These are phyloP conservation scores for Linnemannia hyalina DNA, from an alignment of 192 early-diverging fungal genomes.

Conservation along the genomic window DNA sequence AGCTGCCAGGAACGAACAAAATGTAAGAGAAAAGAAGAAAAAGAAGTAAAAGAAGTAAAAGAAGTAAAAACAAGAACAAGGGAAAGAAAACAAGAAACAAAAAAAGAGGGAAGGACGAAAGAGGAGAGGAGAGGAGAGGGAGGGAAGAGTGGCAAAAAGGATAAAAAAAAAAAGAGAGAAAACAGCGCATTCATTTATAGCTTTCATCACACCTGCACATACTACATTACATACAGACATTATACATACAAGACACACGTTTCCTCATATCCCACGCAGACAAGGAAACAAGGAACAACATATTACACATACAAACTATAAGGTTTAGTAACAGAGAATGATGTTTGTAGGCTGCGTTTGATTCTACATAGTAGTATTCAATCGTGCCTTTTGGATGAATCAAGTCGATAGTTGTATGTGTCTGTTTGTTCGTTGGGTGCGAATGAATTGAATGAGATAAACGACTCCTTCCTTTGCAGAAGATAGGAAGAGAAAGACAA, in stretches of 20 bases:
- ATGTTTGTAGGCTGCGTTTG: slow-evolving; percentile 4
- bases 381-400: background rate
- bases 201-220: background rate
- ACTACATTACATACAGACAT: background rate
- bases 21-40: background rate
- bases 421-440: background rate
- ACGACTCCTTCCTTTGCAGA: background rate
- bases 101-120: background rate
- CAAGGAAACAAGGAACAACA: too few relatives aligned
- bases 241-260: background rate
- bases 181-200: background rate
- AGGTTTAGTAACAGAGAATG: background rate
- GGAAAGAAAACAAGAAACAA: background rate
- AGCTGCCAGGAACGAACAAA: slow-evolving; percentile 15
- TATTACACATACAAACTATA: background rate
- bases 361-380: background rate
- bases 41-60: background rate
- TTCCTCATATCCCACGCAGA: background rate
- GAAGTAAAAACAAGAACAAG: background rate
- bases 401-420: background rate
- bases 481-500: background rate
- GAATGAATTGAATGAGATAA: background rate
- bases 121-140: background rate
- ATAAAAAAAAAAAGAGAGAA: background rate
- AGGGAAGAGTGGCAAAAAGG: slow-evolving; percentile 1